Percentiles rank a stretch among this genome's conserved stretches.
phyloP scores from a whole-genome alignment of 768 basidiomycete genomes.

The Phanerodontia chrysosporium region DNA sequence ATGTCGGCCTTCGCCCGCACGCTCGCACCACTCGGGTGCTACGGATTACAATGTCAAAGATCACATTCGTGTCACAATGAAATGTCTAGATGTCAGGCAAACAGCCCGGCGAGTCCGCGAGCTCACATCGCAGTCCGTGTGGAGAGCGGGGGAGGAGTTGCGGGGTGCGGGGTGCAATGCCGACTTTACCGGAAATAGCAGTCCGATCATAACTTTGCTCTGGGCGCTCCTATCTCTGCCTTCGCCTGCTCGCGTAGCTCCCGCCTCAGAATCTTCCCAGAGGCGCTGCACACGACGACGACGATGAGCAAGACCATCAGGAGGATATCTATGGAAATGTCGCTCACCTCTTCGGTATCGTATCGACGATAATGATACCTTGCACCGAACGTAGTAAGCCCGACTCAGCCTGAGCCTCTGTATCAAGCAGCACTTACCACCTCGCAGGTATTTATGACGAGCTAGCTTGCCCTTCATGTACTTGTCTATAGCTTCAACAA shows the following conservation, averaged over 20 bases:
- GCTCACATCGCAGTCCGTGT: too few species aligned
- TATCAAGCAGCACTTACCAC: conserved; percentile 43
- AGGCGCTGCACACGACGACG: conserved; percentile 44
- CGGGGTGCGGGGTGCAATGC: too few species aligned
- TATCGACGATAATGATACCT: conserved; percentile 52
- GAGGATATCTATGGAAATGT: not conserved
- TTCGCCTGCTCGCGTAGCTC: conserved; percentile 69
- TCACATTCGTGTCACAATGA: too few species aligned
- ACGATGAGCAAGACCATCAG: not conserved
- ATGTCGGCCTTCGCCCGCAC: not conserved
- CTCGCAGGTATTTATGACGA: conserved; percentile 70
- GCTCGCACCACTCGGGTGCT: too few species aligned
- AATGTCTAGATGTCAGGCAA: too few species aligned
- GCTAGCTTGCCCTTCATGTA: conserved; percentile 70
- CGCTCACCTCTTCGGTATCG: conserved; percentile 63
- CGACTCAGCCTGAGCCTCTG: not conserved
- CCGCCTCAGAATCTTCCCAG: conserved; percentile 84
- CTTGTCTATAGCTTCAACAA: conserved; percentile 47
- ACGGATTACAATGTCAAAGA: too few species aligned
- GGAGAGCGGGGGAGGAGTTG: too few species aligned
- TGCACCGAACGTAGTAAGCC: not conserved
- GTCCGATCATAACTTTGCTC: not conserved
- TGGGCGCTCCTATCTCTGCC: conserved; percentile 33
- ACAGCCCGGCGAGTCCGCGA: too few species aligned
- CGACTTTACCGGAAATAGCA: too few species aligned